Conservation (phyloP, 768 basidiomycete genomes). For the Boletus tomentosulus region DNA sequence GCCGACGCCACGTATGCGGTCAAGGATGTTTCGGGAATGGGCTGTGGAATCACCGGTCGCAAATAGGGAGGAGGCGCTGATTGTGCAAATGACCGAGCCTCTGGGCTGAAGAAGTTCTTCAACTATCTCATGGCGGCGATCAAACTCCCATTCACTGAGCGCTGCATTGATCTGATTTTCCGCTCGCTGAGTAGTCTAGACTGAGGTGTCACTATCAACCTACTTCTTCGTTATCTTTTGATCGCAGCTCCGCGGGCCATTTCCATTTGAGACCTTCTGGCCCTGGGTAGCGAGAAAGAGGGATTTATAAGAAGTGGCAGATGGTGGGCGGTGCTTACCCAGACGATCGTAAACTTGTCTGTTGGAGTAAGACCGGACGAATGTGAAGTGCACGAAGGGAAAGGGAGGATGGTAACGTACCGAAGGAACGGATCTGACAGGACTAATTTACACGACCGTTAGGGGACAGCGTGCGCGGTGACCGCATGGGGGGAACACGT, state of each 20-base stretch:
- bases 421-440: slow-evolving; percentile 69
- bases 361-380: slow-evolving; percentile 8
- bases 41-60: slow-evolving; percentile 29
- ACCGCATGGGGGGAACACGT: background rate
- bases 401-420: slow-evolving; percentile 34
- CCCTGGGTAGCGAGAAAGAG: slow-evolving; percentile 22
- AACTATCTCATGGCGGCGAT: slow-evolving; percentile 34
- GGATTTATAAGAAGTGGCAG: slow-evolving; percentile 8
- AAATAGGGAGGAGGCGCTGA: slow-evolving; percentile 51
- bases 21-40: slow-evolving; percentile 25
- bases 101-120: slow-evolving; percentile 42
- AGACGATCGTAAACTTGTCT: slow-evolving; percentile 75
- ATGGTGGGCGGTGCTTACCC: slow-evolving; percentile 38
- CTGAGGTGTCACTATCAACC: slow-evolving; percentile 19
- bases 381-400: slow-evolving; percentile 3
- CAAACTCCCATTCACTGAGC: slow-evolving; percentile 39
- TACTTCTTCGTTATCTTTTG: slow-evolving; percentile 48
- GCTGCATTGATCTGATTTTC: slow-evolving; percentile 44
- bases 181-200: slow-evolving; percentile 19
- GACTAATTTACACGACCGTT: slow-evolving; percentile 37
- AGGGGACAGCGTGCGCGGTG: slow-evolving; percentile 4
- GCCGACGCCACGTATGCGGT: slow-evolving; percentile 36
- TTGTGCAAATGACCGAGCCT: slow-evolving; percentile 40
- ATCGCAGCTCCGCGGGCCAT: slow-evolving; percentile 44
- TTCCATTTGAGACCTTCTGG: slow-evolving; percentile 37